phyloP scores from a whole-genome alignment of 306 rosid species.

The Leucaena leucocephala region DNA sequence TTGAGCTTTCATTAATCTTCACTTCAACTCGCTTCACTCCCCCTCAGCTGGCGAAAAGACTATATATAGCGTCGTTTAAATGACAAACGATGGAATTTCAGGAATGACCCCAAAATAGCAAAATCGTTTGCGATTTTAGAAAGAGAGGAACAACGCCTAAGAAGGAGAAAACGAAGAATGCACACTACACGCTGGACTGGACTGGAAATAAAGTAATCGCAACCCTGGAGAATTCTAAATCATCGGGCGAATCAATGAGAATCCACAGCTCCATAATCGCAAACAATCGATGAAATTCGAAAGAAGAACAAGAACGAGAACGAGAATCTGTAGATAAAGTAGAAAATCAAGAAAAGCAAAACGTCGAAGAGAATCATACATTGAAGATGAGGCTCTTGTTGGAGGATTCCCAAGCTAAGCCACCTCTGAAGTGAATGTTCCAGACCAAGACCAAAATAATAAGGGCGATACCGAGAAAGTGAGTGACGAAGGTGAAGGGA shows the following conservation, averaged over 20 bases:
- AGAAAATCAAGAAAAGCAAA: not conserved
- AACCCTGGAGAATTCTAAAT: not conserved
- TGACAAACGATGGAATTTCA: not conserved
- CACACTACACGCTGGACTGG: not conserved
- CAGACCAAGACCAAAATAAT: slow-evolving; percentile 61
- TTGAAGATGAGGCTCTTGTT: slow-evolving; percentile 79
- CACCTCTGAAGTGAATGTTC: slow-evolving; percentile 69
- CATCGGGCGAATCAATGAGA: not conserved
- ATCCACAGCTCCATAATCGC: not conserved
- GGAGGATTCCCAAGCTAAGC: slow-evolving; percentile 68
- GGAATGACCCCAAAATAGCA: not conserved
- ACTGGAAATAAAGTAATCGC: not conserved
- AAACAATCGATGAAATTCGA: not conserved
- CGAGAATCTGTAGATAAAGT: not conserved
- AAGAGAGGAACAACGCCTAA: too few species aligned
- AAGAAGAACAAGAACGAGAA: not conserved
- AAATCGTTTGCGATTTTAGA: too few species aligned
- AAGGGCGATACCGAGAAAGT: slow-evolving; percentile 49
- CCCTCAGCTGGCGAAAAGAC: not conserved
- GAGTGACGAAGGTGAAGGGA: slow-evolving; percentile 57
- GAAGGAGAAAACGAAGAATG: not conserved
- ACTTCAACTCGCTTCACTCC: not conserved
- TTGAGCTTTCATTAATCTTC: not conserved
- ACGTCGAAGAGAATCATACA: slow-evolving; percentile 32
- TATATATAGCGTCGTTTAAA: not conserved